These are phyloP conservation scores for Penicillium goetzii DNA, from an alignment of 495 filamentous ascomycete genomes.

Conservation along the genomic window DNA sequence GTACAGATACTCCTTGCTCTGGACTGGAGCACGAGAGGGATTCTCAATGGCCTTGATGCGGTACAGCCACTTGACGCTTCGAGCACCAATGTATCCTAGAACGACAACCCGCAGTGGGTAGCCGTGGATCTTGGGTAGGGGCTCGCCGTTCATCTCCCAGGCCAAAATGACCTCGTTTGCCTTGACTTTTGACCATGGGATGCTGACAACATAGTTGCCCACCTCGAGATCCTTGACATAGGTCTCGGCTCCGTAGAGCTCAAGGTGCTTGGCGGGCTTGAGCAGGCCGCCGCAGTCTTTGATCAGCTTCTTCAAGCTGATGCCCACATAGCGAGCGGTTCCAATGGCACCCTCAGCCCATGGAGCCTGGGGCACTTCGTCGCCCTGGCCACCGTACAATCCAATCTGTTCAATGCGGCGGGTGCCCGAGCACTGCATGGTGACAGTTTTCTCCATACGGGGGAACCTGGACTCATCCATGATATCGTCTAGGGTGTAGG, in stretches of 20 bases:
- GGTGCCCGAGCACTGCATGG: conserved; percentile 71
- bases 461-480: conserved; percentile 61
- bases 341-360: conserved; percentile 71
- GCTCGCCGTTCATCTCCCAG: conserved; percentile 72
- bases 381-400: conserved; percentile 65
- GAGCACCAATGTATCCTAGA: conserved; percentile 60
- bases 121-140: conserved; percentile 67
- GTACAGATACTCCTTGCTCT: conserved; percentile 52
- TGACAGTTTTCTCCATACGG: conserved; percentile 55
- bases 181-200: conserved; percentile 68
- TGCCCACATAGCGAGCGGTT: conserved; percentile 63
- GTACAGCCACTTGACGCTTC: conserved; percentile 50
- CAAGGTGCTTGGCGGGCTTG: conserved; percentile 59
- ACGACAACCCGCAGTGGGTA: conserved; percentile 65
- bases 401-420: conserved; percentile 68
- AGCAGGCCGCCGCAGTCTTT: conserved; percentile 65
- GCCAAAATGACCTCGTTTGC: conserved; percentile 67
- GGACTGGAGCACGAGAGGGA: conserved; percentile 47
- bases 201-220: conserved; percentile 65
- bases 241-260: conserved; percentile 67
- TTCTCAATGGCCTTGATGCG: conserved; percentile 44
- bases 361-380: conserved; percentile 70
- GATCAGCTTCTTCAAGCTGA: conserved; percentile 67
- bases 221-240: conserved; percentile 67
- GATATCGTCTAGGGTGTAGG: conserved; percentile 57